Conservation (phyloP, 441 rosid species). For the Aleurites moluccanus region DNA sequence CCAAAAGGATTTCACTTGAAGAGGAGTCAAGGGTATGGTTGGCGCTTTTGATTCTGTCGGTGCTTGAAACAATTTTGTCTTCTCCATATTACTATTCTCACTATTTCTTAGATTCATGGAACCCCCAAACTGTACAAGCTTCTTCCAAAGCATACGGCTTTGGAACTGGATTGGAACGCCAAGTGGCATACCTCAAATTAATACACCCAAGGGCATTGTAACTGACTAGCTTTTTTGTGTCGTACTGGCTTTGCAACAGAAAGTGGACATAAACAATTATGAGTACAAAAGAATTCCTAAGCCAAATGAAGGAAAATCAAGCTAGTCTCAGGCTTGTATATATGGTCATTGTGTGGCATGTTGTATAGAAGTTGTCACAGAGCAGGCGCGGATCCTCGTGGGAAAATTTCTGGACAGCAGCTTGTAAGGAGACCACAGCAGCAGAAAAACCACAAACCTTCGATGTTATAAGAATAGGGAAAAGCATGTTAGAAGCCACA, state of each 20-base stretch:
- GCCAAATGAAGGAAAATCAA: constrained; percentile 56
- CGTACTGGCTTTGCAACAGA: constrained; percentile 65
- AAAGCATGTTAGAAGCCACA: background rate
- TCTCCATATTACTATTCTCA: too few species aligned
- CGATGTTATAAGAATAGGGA: background rate
- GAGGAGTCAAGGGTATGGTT: constrained; percentile 73
- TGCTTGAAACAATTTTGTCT: too few species aligned
- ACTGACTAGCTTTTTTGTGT: constrained; percentile 7
- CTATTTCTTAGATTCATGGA: too few species aligned
- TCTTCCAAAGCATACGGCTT: too few species aligned
- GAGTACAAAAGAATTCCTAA: constrained; percentile 83
- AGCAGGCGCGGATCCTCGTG: constrained; percentile 19
- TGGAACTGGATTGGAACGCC: too few species aligned
- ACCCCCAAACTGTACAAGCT: too few species aligned
- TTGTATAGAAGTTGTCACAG: constrained; percentile 11
- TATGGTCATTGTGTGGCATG: background rate
- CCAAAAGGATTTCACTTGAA: constrained; percentile 69
- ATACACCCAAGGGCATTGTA: background rate
- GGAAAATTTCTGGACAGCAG: constrained; percentile 22
- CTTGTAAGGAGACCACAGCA: constrained; percentile 28
- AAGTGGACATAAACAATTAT: constrained; percentile 67
- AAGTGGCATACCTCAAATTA: too few species aligned
- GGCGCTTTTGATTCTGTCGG: too few species aligned
- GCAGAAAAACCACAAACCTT: constrained; percentile 27
- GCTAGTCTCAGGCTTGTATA: constrained; percentile 18